Base-by-base conservation (phyloP, 2,329 filamentous ascomycete genomes). In the Hortaea werneckii region DNA sequence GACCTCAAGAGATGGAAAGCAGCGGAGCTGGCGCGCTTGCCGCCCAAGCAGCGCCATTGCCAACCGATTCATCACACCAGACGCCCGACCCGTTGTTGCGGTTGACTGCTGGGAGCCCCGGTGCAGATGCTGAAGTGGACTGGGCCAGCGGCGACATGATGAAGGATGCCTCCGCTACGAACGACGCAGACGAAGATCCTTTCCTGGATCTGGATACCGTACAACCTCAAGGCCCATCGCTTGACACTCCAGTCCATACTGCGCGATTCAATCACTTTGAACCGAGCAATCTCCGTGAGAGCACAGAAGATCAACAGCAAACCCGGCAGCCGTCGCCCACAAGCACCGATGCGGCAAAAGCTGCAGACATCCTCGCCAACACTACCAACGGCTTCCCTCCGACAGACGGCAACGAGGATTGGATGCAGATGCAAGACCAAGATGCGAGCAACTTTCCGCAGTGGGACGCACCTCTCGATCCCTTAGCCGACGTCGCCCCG, bases 1-100 rank as follows among this genome's bases (percentile, higher is more conserved):
- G 42, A 50, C 41, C 45, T 48, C 51, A 53, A 51, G 50, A 48
- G 53, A 57, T 57, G 54, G 54, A 55, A 54, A 49, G 48, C 47
- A 52, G 52, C 52, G 46, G 45, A 47, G 44, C 50, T 49, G 49
- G 52, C 50, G 52, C 54, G 48, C 42, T 50, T 50, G 53, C 48
- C 52, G 20, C 38, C 34, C 48, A 42, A 37, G 29, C 47, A 43
- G 29, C 45, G 49, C 37, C 49, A 42, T 42, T 48, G 44, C 43
- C 48, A 42, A 27, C 28, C 12, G 37, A 51, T 45, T 30, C 49
- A 44, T 20, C 20, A 20, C 20, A 20, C 20, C 35, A 41, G 41
- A 46, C 46, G 11, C 32, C 43, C 8, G 37, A 48, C 20, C 20
- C 39, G 13, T 8, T 30, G 42, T 37, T 29, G 34, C 26, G 44